phyloP scores from a whole-genome alignment of 352 stramenopile species.

The Blastocystis sp. region DNA sequence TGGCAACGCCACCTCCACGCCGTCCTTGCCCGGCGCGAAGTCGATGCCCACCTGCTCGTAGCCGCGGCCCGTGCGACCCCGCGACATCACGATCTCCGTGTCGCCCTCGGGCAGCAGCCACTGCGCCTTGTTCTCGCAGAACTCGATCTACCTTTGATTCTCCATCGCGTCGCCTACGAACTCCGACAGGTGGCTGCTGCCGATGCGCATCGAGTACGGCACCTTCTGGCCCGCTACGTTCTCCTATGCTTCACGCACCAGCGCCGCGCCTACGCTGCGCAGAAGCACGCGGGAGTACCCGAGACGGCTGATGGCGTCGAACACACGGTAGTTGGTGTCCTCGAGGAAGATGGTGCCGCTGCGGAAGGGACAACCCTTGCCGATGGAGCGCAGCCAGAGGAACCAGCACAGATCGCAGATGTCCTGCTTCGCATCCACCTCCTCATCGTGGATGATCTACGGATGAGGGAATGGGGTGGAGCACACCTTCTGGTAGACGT shows the following conservation, averaged over 20 bases:
- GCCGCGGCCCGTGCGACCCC: conserved; percentile 28
- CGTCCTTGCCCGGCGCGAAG: not conserved
- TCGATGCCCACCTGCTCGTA: conserved; percentile 64
- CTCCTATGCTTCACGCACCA: not conserved
- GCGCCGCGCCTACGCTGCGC: not conserved
- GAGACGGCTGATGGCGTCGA: conserved; percentile 47
- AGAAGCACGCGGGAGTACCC: conserved; percentile 59
- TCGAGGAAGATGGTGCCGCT: conserved; percentile 61
- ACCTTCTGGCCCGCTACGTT: conserved; percentile 39
- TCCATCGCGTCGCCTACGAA: not conserved
- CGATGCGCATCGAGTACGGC: conserved; percentile 62
- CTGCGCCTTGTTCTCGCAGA: conserved; percentile 65
- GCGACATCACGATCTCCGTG: conserved; percentile 62
- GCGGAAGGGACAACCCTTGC: conserved; percentile 50
- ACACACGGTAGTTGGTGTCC: conserved; percentile 31
- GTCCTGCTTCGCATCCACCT: conserved; percentile 32
- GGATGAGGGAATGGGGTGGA: not conserved
- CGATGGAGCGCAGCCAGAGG: conserved; percentile 35
- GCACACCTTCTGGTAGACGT: conserved; percentile 18
- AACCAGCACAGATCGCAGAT: conserved; percentile 64
- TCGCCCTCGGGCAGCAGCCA: conserved; percentile 62
- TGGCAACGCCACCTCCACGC: conserved; percentile 40
- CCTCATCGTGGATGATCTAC: conserved; percentile 4
- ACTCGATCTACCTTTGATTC: conserved; percentile 29
- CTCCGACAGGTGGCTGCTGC: conserved; percentile 33